Evolutionary conservation across 2,329 filamentous ascomycete species (phyloP).

Genomic region (Colletotrichum lupini): DNA sequence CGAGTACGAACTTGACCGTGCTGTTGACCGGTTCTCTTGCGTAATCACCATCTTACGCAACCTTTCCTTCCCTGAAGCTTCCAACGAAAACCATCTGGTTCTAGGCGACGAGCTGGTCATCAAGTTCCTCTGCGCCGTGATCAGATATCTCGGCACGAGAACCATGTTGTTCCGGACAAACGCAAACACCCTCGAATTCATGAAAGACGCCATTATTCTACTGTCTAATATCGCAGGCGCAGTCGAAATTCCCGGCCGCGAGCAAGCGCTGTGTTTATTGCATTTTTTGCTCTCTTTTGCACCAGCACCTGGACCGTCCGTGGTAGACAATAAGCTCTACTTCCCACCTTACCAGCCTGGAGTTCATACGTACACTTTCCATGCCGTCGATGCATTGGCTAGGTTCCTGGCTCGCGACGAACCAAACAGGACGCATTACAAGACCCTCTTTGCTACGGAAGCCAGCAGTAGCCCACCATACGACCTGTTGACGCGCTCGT

Average conservation of each 20-base stretch:
- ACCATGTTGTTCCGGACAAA: slow-evolving; percentile 86
- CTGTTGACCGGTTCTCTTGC: slow-evolving; percentile 88
- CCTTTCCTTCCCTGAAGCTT: slow-evolving; percentile 76
- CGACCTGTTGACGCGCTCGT: slow-evolving; percentile 87
- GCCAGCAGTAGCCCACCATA: slow-evolving; percentile 71
- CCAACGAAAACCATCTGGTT: slow-evolving; percentile 73
- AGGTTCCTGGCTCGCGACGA: slow-evolving; percentile 94
- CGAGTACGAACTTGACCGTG: slow-evolving; percentile 85
- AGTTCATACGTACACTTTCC: slow-evolving; percentile 87
- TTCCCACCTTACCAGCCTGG: slow-evolving; percentile 85
- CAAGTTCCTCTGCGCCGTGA: slow-evolving; percentile 84
- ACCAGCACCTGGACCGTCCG: slow-evolving; percentile 77
- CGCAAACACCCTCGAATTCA: slow-evolving; percentile 90
- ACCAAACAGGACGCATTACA: slow-evolving; percentile 88
- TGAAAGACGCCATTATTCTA: slow-evolving; percentile 93
- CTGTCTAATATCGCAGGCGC: slow-evolving; percentile 88
- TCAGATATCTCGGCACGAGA: slow-evolving; percentile 88
- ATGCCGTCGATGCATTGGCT: slow-evolving; percentile 89
- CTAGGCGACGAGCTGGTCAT: slow-evolving; percentile 83
- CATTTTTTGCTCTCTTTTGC: slow-evolving; percentile 93
- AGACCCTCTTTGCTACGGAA: slow-evolving; percentile 82
- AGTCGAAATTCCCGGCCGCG: slow-evolving; percentile 84
- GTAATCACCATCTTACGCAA: slow-evolving; percentile 94
- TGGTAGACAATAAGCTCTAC: slow-evolving; percentile 66
- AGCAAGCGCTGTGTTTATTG: slow-evolving; percentile 87